phyloP scores from a whole-genome alignment of 768 basidiomycete genomes.

The Tylopilus intermedius region DNA sequence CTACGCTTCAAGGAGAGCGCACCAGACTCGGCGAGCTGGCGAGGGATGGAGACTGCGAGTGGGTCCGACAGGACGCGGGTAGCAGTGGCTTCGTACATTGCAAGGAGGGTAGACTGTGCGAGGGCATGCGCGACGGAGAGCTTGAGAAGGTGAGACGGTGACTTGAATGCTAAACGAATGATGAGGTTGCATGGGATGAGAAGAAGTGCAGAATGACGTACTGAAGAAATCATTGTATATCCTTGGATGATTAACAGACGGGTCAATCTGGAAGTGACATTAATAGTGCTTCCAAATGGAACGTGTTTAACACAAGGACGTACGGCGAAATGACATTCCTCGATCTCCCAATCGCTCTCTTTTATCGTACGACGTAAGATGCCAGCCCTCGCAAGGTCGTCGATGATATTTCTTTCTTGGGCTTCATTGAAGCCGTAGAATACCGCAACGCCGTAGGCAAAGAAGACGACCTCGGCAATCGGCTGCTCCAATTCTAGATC shows the following conservation, averaged over 20 bases:
- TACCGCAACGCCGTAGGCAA: constrained; percentile 85
- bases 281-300: neutral
- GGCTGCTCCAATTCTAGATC: constrained; percentile 33
- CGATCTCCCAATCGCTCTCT: constrained; percentile 83
- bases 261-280: constrained; percentile 58
- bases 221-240: constrained; percentile 98
- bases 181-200: neutral
- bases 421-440: constrained; percentile 83
- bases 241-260: constrained; percentile 76
- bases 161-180: constrained; percentile 68
- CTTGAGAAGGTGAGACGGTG: constrained; percentile 83
- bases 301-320: constrained; percentile 2
- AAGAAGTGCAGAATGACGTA: constrained; percentile 35
- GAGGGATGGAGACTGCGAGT: constrained; percentile 74
- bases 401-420: constrained; percentile 78
- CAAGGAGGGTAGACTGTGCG: constrained; percentile 89
- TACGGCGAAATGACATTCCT: constrained; percentile 87
- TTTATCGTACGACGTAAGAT: constrained; percentile 55
- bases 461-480: constrained; percentile 73
- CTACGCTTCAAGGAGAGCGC: constrained; percentile 67
- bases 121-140: constrained; percentile 92
- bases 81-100: constrained; percentile 78
- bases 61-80: constrained; percentile 75
- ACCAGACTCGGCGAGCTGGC: constrained; percentile 75
- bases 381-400: constrained; percentile 74